Base-by-base conservation (phyloP, 768 basidiomycete species). In the Macrolepiota fuliginosa region DNA sequence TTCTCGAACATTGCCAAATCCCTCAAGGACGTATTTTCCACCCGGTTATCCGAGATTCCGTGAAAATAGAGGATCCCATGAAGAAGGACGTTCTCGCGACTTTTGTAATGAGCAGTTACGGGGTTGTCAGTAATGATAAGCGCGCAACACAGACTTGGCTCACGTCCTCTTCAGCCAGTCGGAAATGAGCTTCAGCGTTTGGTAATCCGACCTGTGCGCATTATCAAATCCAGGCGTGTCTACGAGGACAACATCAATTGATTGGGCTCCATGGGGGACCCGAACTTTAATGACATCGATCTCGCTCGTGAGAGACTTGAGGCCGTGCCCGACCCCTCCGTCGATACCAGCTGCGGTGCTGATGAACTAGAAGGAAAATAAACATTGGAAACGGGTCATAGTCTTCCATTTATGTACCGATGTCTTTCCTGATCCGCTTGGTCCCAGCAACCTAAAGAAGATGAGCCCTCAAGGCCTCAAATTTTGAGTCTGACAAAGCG, bases 231-330 rank as follows among this genome's bases (percentile, higher is more conserved):
- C 71, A 0, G 72, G 70, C 0, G 70, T 71, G 54, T 74, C 72
- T 15, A 72, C 67, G 3, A 73, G 55, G 1, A 70, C 64, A 19
- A 71, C n/a, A 0, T 50, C 36, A 13, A 7, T 3, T n/a, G n/a
- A n/a, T n/a, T n/a, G n/a, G 11, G 19, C 29, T 42, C 24, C 15
- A 4, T n/a, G 17, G 4, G 58, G 58, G 32, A 35, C 25, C 4
- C 25, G 51, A 17, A 52, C 10, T 32, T 51, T 22, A 15, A 52
- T n/a, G 24, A 46, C 40, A 1, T 53, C 12, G 6, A 76, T 70
- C 57, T 71, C 56, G 4, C 71, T 67, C 32, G 75, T 76, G 59
- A 73, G 73, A 51, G 76, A 77, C 40, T 73, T 67, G 50, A 76
- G 52, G 19, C 69, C 66, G 29, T 70, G 57, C 3, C 75, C 71